Percentiles rank a stretch among this genome's conserved stretches.
phyloP scores from a whole-genome alignment of 805 yeast genomes.

The Yamadazyma phyllophila region DNA sequence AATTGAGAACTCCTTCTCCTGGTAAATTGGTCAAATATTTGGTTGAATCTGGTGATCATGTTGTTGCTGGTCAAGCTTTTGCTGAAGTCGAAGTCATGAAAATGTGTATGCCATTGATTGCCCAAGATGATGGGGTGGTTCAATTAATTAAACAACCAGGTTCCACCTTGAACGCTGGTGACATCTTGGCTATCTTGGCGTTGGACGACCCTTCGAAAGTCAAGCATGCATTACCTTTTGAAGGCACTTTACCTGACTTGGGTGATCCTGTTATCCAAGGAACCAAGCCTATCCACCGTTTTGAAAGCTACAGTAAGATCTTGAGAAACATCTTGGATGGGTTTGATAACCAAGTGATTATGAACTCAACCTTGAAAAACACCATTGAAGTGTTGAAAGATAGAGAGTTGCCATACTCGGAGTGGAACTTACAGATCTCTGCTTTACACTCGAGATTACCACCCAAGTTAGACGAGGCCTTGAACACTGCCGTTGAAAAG shows the following conservation, averaged over 20 bases:
- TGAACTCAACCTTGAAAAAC: conserved; percentile 77
- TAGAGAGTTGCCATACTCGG: conserved; percentile 85
- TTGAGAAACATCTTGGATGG: conserved; percentile 83
- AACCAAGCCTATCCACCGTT: conserved; percentile 77
- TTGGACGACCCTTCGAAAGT: conserved; percentile 97
- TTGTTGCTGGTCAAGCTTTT: conserved; percentile 85
- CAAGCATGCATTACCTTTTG: conserved; percentile 92
- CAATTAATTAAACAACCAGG: conserved; percentile 97
- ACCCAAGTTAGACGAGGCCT: conserved; percentile 63
- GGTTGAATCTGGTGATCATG: conserved; percentile 94
- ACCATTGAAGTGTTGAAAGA: conserved; percentile 72
- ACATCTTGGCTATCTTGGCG: conserved; percentile 89
- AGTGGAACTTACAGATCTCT: conserved; percentile 82
- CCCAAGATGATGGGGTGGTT: conserved; percentile 89
- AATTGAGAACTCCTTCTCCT: conserved; percentile 97
- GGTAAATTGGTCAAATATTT: conserved; percentile 93
- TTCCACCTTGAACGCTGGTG: conserved; percentile 95
- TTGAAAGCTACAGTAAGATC: conserved; percentile 54
- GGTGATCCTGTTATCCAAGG: conserved; percentile 86
- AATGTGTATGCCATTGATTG: conserved; percentile 97
- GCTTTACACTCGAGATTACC: conserved; percentile 93
- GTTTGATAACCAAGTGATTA: conserved; percentile 91
- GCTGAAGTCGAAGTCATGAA: conserved; percentile 99
- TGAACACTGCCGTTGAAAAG: conserved; percentile 66
- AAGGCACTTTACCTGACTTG: conserved; percentile 86